These are phyloP conservation scores for Naganishia friedmannii DNA, from an alignment of 768 basidiomycete genomes.

Conservation along the genomic window DNA sequence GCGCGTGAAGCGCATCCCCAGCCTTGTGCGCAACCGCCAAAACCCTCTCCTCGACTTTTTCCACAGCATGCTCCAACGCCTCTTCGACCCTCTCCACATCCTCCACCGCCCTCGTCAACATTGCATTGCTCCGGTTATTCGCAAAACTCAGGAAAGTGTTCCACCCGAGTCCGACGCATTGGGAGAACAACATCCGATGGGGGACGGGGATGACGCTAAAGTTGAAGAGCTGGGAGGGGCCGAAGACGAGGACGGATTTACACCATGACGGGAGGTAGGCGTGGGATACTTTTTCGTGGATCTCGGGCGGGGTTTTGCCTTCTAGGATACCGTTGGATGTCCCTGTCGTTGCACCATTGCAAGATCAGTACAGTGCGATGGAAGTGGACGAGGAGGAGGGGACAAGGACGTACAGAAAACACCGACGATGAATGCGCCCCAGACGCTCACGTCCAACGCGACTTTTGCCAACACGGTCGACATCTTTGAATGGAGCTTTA, in stretches of 20 bases:
- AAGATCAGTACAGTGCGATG: not conserved
- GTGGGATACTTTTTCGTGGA: slow-evolving; percentile 39
- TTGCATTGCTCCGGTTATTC: slow-evolving; percentile 36
- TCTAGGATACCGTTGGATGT: slow-evolving; percentile 43
- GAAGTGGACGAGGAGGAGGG: no score
- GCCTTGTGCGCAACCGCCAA: slow-evolving; percentile 7
- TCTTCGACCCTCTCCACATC: slow-evolving; percentile 13
- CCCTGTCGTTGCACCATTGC: slow-evolving; percentile 30
- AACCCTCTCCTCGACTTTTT: slow-evolving; percentile 11
- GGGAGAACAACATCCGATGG: slow-evolving; percentile 43
- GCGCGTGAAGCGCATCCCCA: no score
- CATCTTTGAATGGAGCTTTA: slow-evolving; percentile 34
- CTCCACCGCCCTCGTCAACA: not conserved
- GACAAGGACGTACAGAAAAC: slow-evolving; percentile 25
- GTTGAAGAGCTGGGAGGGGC: slow-evolving; percentile 48
- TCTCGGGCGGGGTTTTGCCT: slow-evolving; percentile 39
- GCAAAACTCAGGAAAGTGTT: slow-evolving; percentile 49
- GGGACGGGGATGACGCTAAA: slow-evolving; percentile 44
- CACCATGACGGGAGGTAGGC: slow-evolving; percentile 25
- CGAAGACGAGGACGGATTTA: slow-evolving; percentile 27
- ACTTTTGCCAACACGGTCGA: slow-evolving; percentile 39
- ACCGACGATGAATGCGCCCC: slow-evolving; percentile 45
- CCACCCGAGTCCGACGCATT: slow-evolving; percentile 43
- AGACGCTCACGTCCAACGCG: slow-evolving; percentile 38
- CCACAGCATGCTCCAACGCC: slow-evolving; percentile 12